Percentiles rank a stretch among this genome's conserved stretches.
Evolutionary conservation across 176 grass and related monocot species (phyloP).

Genomic region (Tillandsia fasciculata): DNA sequence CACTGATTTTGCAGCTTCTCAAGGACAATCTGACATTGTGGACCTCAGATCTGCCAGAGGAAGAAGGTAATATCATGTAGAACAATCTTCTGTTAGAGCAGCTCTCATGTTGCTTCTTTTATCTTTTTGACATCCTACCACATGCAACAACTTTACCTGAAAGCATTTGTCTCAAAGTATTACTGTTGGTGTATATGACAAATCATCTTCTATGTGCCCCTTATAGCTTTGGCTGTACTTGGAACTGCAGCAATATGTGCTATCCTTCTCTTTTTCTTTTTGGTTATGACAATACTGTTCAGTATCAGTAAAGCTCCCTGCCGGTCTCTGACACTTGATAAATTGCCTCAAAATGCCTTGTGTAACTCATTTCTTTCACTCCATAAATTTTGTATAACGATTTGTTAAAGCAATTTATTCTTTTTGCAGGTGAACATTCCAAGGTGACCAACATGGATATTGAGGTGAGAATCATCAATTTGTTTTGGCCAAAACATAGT

Average conservation of each 20-base stretch:
- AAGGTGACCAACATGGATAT: not conserved
- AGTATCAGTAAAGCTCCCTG: too few relatives aligned
- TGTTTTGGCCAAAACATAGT: too few relatives aligned
- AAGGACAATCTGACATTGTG: constrained; percentile 16
- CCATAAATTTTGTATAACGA: not conserved
- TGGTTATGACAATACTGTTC: too few relatives aligned
- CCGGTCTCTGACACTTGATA: too few relatives aligned
- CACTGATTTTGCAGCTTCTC: constrained; percentile 18
- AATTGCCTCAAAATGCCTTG: too few relatives aligned
- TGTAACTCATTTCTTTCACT: too few relatives aligned
- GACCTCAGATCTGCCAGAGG: constrained; percentile 18
- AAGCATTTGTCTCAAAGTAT: not conserved
- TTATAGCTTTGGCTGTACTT: too few relatives aligned
- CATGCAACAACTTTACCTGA: not conserved
- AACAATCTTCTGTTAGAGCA: not conserved
- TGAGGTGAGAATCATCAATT: not conserved
- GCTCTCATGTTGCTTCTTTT: not conserved
- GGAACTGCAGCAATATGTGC: too few relatives aligned
- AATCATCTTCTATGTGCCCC: too few relatives aligned
- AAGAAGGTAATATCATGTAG: constrained; percentile 17
- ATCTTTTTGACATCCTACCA: not conserved
- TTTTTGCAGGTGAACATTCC: not conserved
- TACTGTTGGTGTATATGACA: too few relatives aligned
- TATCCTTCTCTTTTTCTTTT: too few relatives aligned
- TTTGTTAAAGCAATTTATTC: not conserved